phyloP scores from a whole-genome alignment of 2,329 filamentous ascomycete genomes.

The Colletotrichum acutatum region DNA sequence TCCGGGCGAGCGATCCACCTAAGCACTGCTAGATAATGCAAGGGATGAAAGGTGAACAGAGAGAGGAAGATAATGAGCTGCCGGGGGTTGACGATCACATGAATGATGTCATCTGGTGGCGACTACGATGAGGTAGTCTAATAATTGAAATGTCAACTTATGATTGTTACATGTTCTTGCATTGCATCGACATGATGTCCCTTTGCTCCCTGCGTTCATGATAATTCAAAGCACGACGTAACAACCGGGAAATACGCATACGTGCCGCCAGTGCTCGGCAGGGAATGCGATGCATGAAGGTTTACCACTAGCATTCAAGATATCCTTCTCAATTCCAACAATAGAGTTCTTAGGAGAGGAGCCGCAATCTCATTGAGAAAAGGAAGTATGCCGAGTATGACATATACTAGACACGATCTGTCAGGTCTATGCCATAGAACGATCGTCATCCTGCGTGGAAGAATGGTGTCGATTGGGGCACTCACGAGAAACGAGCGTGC shows the following conservation, averaged over 20 bases:
- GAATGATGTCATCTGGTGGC: not conserved
- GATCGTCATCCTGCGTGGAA: not conserved
- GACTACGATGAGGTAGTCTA: conserved; percentile 28
- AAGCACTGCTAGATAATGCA: not conserved
- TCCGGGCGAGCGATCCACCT: conserved; percentile 48
- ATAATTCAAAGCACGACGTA: no score
- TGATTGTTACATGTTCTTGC: no score
- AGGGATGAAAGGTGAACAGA: not conserved
- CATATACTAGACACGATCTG: not conserved
- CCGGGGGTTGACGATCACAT: not conserved
- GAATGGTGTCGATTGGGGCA: not conserved
- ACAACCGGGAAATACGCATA: no score
- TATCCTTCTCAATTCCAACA: not conserved
- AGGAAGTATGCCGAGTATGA: conserved; percentile 13
- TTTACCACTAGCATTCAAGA: not conserved
- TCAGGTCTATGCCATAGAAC: no score
- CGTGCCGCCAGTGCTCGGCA: no score
- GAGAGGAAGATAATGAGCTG: not conserved
- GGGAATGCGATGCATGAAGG: no score
- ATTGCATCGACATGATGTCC: no score
- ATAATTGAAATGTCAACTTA: no score
- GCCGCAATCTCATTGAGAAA: conserved; percentile 4
- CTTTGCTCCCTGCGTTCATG: no score
- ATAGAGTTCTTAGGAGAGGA: not conserved
- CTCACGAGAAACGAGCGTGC: not conserved